Evolutionary conservation across 1,139 yeast species (phyloP).

Genomic region (Meyerozyma sp.): DNA sequence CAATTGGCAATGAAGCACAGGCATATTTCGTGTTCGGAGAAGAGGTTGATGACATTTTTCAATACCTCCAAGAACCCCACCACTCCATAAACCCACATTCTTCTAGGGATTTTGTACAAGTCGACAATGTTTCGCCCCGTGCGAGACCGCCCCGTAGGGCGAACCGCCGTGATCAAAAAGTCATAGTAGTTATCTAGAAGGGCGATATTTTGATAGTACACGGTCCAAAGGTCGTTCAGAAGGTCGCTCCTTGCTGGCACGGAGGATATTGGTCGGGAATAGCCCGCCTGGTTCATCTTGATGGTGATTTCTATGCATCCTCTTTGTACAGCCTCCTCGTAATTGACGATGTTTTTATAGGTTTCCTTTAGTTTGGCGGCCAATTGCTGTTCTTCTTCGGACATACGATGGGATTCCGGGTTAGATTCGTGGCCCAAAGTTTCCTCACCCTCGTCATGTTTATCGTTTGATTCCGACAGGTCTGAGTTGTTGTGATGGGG

Average conservation of each 20-base stretch:
- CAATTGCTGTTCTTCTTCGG: constrained; percentile 65
- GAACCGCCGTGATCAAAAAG: constrained; percentile 62
- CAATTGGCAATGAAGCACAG: constrained; percentile 45
- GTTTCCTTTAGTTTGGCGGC: constrained; percentile 71
- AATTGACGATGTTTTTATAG: constrained; percentile 60
- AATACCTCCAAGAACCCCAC: constrained; percentile 75
- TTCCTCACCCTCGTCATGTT: constrained; percentile 1
- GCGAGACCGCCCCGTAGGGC: constrained; percentile 55
- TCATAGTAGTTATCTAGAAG: constrained; percentile 66
- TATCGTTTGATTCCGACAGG: constrained; percentile 35
- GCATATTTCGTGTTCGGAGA: constrained; percentile 46
- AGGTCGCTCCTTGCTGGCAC: constrained; percentile 32
- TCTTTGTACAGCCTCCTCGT: constrained; percentile 66
- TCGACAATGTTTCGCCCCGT: constrained; percentile 73
- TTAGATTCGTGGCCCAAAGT: constrained; percentile 4
- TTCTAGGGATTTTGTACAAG: constrained; percentile 67
- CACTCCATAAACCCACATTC: constrained; percentile 82
- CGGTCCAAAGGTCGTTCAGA: constrained; percentile 63
- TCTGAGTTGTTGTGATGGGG: constrained; percentile 33
- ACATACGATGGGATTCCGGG: constrained; percentile 19
- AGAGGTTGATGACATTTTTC: constrained; percentile 62
- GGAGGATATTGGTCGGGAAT: not conserved
- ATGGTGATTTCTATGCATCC: constrained; percentile 54
- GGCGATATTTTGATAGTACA: constrained; percentile 61
- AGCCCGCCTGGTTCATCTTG: constrained; percentile 36